Evolutionary conservation across 2,329 filamentous ascomycete species (phyloP).

Genomic region (Neocucurbitaria cava): DNA sequence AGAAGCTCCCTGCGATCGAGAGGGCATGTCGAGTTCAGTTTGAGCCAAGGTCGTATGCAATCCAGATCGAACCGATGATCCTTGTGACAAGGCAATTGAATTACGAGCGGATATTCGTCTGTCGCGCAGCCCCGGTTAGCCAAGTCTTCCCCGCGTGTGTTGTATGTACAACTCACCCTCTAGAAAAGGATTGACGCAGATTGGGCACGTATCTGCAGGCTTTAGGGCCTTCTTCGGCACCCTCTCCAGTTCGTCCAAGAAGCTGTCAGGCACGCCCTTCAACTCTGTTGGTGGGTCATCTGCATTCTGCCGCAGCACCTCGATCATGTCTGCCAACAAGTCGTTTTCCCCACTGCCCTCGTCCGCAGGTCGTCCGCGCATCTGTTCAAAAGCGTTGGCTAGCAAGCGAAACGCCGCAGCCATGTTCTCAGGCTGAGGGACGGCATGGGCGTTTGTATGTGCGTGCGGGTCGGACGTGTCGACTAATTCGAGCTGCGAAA

Average conservation of each 20-base stretch:
- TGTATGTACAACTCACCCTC: constrained; percentile 54
- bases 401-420: constrained; percentile 66
- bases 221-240: constrained; percentile 64
- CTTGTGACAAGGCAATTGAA: constrained; percentile 67
- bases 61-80: constrained; percentile 70
- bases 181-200: constrained; percentile 66
- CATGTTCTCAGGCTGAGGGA: constrained; percentile 67
- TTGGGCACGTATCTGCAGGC: constrained; percentile 62
- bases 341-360: constrained; percentile 40
- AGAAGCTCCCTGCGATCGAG: constrained; percentile 66
- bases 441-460: constrained; percentile 63
- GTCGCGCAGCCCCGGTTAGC: constrained; percentile 25
- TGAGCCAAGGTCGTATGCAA: constrained; percentile 70
- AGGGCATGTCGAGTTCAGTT: constrained; percentile 69
- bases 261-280: constrained; percentile 67
- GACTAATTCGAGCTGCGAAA: constrained; percentile 66
- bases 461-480: constrained; percentile 59
- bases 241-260: constrained; percentile 66
- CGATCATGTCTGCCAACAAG: constrained; percentile 63
- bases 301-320: constrained; percentile 61
- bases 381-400: constrained; percentile 66
- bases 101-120: constrained; percentile 68
- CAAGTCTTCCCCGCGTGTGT: background rate
- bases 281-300: constrained; percentile 67
- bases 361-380: constrained; percentile 55